Conservation (phyloP, 2,329 filamentous ascomycete genomes). For the Elsinoe necatrix region DNA sequence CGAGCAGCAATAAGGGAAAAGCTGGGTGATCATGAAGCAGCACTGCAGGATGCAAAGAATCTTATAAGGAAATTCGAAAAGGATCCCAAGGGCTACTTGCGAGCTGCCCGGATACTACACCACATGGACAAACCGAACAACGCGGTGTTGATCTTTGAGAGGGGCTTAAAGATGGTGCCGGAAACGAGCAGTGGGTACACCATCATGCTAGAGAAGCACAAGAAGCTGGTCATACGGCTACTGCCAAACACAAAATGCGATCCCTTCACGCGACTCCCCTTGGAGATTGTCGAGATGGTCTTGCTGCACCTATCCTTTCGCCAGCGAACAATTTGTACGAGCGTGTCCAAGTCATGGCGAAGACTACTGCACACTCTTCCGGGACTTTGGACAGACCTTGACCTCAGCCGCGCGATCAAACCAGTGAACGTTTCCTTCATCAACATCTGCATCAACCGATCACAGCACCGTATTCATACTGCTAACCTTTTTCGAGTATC, state of each 20-base stretch:
- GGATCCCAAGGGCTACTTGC: slow-evolving; percentile 51
- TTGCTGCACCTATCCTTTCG: slow-evolving; percentile 46
- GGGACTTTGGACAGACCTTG: slow-evolving; percentile 45
- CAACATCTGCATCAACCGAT: slow-evolving; percentile 35
- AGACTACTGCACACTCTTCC: slow-evolving; percentile 41
- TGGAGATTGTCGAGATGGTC: slow-evolving; percentile 46
- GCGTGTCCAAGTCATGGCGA: slow-evolving; percentile 50
- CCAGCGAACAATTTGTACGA: slow-evolving; percentile 41
- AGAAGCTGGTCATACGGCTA: slow-evolving; percentile 37
- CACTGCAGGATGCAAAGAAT: slow-evolving; percentile 48
- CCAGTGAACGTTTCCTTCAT: slow-evolving; percentile 37
- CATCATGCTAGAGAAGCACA: slow-evolving; percentile 31
- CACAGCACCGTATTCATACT: slow-evolving; percentile 29
- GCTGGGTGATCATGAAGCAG: slow-evolving; percentile 41
- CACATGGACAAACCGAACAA: slow-evolving; percentile 44
- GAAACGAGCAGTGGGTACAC: neutral
- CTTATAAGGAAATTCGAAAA: slow-evolving; percentile 46
- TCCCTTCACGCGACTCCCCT: slow-evolving; percentile 46
- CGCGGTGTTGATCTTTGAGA: slow-evolving; percentile 49
- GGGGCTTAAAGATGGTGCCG: slow-evolving; percentile 43
- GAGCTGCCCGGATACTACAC: slow-evolving; percentile 42
- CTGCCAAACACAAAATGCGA: slow-evolving; percentile 39
- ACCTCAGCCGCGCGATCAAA: slow-evolving; percentile 40
- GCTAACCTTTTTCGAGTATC: slow-evolving; percentile 31
- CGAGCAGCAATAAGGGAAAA: slow-evolving; percentile 49